Base-by-base conservation (phyloP, 257 asterid species). In the Orobanche coerulescens region DNA sequence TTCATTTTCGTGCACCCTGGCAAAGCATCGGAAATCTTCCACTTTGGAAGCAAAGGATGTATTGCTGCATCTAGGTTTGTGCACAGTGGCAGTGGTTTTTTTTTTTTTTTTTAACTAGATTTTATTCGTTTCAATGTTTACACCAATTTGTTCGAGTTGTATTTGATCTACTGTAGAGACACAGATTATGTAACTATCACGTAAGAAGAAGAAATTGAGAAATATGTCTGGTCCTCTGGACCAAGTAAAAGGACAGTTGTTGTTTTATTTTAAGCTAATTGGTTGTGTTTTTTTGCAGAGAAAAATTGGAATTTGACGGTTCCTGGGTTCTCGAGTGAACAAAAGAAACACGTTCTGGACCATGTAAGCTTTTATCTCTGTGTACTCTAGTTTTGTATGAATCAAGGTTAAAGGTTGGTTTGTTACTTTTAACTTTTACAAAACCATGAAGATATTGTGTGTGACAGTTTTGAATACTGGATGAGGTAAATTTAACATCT, bases 21-120 rank as follows among this genome's bases (percentile, higher is more conserved):
- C 98, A 25, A 93, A 93, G 86, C 98, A 93, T 78, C 84, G 98
- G 65, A 89, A 84, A 46, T 93, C 98, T 58, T 80, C 97, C 18
- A 93, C 93, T 30, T 51, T 93, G 74, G 98, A 93, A 69, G 73
- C 97, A 48, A 93, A 89, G 84, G 98, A 93, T 71, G 79, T 88
- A 33, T 67, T 82, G 78, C 81, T 93, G 79, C 95, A 84, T 83
- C 82, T 93, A 82, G 98, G 98, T 93, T 74, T 78, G 94, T 77
- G 70, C 72, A 74, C 66, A 57, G 18, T 48, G 25, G 24, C 58
- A 19, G 13, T 14, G 22, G 34, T 51, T 22, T 66, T 13, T 62
- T 40, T 46, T 34, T 34, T 71, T 30, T 34, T 54, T 34, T 71
- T 30, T 34, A 47, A 47, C 55, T 30, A 13, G 58, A 48, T 55